A percentile compares a stretch with the other conserved stretches of the same genome.
These are phyloP conservation scores for Calycina herbarum DNA, from an alignment of 2,329 filamentous ascomycete genomes.

Conservation along the genomic window DNA sequence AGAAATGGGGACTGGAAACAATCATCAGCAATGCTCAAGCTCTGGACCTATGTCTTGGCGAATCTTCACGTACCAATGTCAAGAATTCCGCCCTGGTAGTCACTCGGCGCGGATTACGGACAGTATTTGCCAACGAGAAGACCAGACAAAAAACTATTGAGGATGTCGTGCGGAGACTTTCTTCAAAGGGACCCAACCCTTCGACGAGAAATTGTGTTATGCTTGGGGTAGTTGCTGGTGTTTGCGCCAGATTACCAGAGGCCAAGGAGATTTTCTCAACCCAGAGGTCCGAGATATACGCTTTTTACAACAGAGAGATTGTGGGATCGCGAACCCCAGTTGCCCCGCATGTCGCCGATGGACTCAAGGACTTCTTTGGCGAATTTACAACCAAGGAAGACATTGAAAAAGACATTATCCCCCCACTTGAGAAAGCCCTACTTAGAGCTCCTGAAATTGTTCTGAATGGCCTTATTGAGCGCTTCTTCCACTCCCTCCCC, in stretches of 20 bases:
- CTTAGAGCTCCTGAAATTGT: slow-evolving; percentile 89
- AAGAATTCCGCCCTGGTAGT: slow-evolving; percentile 73
- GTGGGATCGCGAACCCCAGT: slow-evolving; percentile 74
- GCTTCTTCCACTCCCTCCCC: slow-evolving; percentile 71
- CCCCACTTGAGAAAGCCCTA: slow-evolving; percentile 83
- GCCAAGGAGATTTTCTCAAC: slow-evolving; percentile 62
- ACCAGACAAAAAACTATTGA: slow-evolving; percentile 28
- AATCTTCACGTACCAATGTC: slow-evolving; percentile 62
- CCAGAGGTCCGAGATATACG: slow-evolving; percentile 71
- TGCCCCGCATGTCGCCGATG: slow-evolving; percentile 69
- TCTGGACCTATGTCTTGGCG: slow-evolving; percentile 74
- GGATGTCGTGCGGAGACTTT: slow-evolving; percentile 64
- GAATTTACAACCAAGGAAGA: slow-evolving; percentile 74
- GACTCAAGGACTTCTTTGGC: slow-evolving; percentile 78
- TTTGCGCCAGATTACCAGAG: slow-evolving; percentile 70
- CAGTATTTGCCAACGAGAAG: slow-evolving; percentile 61
- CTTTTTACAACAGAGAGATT: slow-evolving; percentile 84
- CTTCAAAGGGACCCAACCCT: slow-evolving; percentile 64
- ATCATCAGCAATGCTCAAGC: slow-evolving; percentile 69
- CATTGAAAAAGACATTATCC: slow-evolving; percentile 72
- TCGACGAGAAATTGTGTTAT: slow-evolving; percentile 72
- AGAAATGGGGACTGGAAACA: slow-evolving; percentile 63
- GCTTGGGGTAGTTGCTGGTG: slow-evolving; percentile 83
- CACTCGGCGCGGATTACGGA: slow-evolving; percentile 77
- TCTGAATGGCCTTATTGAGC: slow-evolving; percentile 73